These are phyloP conservation scores for Calonectria naviculata DNA, from an alignment of 2,329 filamentous ascomycete genomes.

Conservation along the genomic window DNA sequence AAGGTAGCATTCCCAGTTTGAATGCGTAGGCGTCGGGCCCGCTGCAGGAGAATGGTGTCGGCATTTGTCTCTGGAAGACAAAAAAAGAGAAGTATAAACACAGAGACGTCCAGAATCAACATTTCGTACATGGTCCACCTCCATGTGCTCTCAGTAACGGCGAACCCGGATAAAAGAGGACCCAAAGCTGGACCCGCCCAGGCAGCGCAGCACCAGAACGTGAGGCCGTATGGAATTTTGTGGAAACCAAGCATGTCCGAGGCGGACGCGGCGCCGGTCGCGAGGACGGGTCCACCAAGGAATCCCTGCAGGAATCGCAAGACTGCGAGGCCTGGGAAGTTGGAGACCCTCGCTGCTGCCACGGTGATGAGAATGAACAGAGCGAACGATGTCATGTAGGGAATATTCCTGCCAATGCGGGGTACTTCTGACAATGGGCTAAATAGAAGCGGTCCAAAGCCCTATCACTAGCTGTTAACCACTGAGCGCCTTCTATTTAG, in stretches of 20 bases:
- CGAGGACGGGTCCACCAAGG: neutral
- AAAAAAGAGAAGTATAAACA: neutral
- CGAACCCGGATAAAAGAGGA: neutral
- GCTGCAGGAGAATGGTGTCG: neutral
- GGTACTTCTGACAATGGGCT: neutral
- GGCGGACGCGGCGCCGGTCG: neutral
- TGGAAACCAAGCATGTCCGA: neutral
- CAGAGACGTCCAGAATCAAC: neutral
- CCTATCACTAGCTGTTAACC: neutral
- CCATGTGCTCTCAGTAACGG: neutral
- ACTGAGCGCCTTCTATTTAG: neutral
- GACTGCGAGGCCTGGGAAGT: neutral
- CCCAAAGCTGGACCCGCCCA: neutral
- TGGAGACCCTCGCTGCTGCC: neutral
- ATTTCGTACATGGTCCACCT: neutral
- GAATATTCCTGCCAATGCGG: neutral
- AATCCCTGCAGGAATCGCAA: neutral
- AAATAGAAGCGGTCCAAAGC: neutral
- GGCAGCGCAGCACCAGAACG: neutral
- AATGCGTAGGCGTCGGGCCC: neutral
- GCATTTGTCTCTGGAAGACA: neutral
- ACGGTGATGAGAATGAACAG: neutral
- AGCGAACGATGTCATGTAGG: neutral
- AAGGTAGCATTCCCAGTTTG: neutral
- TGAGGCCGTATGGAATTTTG: neutral